Conservation (phyloP, 139 green algal genomes). For the Chlamydomonas sp. region DNA sequence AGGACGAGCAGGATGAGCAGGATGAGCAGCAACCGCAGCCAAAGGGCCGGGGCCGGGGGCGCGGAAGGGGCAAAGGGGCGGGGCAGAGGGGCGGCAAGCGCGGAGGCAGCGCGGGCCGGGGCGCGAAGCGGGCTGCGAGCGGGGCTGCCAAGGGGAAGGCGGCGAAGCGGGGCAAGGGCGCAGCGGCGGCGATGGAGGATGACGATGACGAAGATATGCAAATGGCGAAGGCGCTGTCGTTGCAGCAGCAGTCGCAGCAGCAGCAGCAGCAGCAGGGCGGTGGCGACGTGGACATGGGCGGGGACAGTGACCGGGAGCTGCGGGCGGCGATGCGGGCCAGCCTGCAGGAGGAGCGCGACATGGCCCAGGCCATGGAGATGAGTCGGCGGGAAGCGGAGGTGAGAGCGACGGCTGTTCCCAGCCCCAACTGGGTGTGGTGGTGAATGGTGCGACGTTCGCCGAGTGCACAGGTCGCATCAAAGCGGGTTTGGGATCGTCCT, state of each 20-base stretch:
- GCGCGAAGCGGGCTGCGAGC: not conserved
- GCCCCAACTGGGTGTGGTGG: not conserved
- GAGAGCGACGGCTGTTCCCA: not conserved
- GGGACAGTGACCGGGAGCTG: not conserved
- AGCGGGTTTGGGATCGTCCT: no score
- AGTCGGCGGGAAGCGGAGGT: not conserved
- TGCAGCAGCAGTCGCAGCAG: not conserved
- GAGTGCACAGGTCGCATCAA: no score
- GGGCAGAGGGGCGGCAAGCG: not conserved
- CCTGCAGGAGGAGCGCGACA: not conserved
- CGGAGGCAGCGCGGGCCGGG: not conserved
- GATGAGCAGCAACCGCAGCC: not conserved
- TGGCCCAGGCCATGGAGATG: not conserved
- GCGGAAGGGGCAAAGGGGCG: not conserved
- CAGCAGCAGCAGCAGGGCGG: no score
- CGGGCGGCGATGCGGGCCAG: not conserved
- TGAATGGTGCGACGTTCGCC: no score
- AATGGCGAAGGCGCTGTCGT: no score
- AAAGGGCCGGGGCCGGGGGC: slow-evolving; percentile 1
- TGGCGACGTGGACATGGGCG: not conserved
- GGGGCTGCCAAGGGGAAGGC: not conserved
- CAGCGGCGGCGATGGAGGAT: not conserved
- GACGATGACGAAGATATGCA: no score
- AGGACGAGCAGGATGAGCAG: not conserved
- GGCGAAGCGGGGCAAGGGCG: not conserved